Base-by-base conservation (phyloP, 2,329 filamentous ascomycete species). In the Ilyonectria robusta region DNA sequence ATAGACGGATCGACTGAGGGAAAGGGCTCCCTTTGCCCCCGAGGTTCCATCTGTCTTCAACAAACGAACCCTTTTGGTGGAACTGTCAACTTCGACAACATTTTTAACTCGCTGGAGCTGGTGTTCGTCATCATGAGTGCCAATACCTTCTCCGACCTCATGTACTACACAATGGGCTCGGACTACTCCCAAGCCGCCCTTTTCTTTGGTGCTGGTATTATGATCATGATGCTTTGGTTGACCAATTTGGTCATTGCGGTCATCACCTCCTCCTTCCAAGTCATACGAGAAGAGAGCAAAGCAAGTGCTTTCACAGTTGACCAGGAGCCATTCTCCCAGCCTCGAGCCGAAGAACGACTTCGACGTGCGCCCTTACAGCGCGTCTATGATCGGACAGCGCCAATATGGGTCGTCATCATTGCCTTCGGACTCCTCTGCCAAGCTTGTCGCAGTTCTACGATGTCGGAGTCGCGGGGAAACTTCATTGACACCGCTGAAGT, bases 101-200 rank as follows among this genome's bases (percentile, higher is more conserved):
- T 99, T 46, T 82, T 94, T 33, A 91, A 98, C 70, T 98, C 95
- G 0, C 83, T 98, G 59, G 94, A 99, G 81, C 85, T 98, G 65
- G 95, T 99, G 2, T 99, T 99, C 77, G 94, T 99, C 58, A 92
- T 99, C 77, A 99, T 99, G 94, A 97, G 94, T 75, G 95, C 94
- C 55, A 99, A 99, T 79, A 99, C 96, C 0, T 99, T 97, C 81
- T 93, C 94, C 1, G 94, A 98, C 80, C 84, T 98, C 59, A 94
- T 99, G 85, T 99, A 99, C 80, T 93, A 94, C 74, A 94, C 95
- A 5, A 94, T 93, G 59, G 91, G 97, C 76, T 97, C 94, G 29
- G 96, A 99, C 79, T 98, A 97, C 75, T 87, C 97, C 7, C 88
- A 93, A 17, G 91, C 94, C 4, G 94, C 95, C 1, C 84, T 98